Percentiles rank a stretch among this genome's conserved stretches.
Evolutionary conservation across 352 stramenopile genomes (phyloP).

Genomic region (Blastocystis sp.): DNA sequence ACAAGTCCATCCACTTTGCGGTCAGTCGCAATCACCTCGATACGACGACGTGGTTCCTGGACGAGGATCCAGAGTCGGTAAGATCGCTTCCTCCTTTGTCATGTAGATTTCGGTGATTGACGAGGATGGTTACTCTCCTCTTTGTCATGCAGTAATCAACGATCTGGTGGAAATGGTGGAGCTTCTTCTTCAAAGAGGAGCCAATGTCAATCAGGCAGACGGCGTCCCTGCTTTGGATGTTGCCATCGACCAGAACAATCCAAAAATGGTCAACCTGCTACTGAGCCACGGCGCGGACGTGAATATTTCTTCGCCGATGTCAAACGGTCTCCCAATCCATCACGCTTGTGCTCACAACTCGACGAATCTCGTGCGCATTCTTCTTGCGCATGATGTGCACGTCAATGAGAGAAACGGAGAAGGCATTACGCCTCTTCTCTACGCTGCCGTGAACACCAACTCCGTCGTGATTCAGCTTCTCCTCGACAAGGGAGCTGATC

Average conservation of each 20-base stretch:
- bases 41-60: conserved; percentile 36
- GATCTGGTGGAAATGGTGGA: conserved; percentile 10
- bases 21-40: conserved; percentile 43
- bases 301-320: neutral
- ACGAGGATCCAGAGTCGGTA: conserved; percentile 12
- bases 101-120: conserved; percentile 28
- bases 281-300: neutral
- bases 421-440: conserved; percentile 29
- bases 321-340: neutral
- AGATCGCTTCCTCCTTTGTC: neutral
- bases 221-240: neutral
- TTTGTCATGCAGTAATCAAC: conserved; percentile 28
- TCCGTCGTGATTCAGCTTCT: neutral
- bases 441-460: conserved; percentile 38
- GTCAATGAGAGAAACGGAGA: neutral
- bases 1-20: conserved; percentile 38
- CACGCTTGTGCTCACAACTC: neutral
- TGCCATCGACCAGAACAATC: neutral
- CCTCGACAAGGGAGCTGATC: conserved; percentile 4
- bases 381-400: neutral
- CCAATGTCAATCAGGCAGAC: neutral
- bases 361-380: neutral
- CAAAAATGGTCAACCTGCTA: neutral
- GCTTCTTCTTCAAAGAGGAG: neutral
- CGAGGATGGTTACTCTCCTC: conserved; percentile 38